Evolutionary conservation across 129 eudicot genomes (phyloP).

Genomic region (Artemisia tridentata): DNA sequence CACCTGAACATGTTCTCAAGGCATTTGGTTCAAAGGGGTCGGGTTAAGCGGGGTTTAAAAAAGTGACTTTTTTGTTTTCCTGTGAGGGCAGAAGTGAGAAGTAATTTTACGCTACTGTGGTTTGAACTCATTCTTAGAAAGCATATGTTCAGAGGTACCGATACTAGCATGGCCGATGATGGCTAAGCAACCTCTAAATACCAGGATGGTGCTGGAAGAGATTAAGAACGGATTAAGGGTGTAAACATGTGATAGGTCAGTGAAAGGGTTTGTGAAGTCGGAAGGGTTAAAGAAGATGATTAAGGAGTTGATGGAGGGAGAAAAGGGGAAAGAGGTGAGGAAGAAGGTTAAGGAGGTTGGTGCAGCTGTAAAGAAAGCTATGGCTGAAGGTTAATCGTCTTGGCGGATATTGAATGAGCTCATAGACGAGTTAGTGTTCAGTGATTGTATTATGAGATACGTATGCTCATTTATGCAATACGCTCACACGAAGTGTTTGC

Average conservation of each 20-base stretch:
- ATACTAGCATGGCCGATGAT: too few species aligned
- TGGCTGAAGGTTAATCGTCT: slow-evolving; percentile 60
- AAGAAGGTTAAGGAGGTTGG: slow-evolving; percentile 49
- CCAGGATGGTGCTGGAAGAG: slow-evolving; percentile 69
- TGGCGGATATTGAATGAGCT: slow-evolving; percentile 50
- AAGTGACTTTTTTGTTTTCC: too few species aligned
- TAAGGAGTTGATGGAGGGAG: slow-evolving; percentile 64
- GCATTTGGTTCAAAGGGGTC: too few species aligned
- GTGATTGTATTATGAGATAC: too few species aligned
- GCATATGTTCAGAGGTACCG: too few species aligned
- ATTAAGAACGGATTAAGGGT: slow-evolving; percentile 57
- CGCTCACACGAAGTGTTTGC: too few species aligned
- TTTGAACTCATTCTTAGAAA: too few species aligned
- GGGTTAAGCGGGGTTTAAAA: too few species aligned
- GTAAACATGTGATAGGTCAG: slow-evolving; percentile 42
- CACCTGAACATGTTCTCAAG: too few species aligned
- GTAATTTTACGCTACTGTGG: too few species aligned
- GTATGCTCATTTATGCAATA: too few species aligned
- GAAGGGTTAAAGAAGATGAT: slow-evolving; percentile 45
- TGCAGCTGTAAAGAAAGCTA: slow-evolving; percentile 39
- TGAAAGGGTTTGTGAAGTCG: slow-evolving; percentile 52
- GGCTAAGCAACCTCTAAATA: slow-evolving; percentile 62
- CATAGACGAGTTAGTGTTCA: slow-evolving; percentile 32
- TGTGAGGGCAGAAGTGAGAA: too few species aligned
- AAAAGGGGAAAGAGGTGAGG: slow-evolving; percentile 40